Evolutionary conservation across 441 rosid genomes (phyloP).

Genomic region (Erodium chrysanthum): DNA sequence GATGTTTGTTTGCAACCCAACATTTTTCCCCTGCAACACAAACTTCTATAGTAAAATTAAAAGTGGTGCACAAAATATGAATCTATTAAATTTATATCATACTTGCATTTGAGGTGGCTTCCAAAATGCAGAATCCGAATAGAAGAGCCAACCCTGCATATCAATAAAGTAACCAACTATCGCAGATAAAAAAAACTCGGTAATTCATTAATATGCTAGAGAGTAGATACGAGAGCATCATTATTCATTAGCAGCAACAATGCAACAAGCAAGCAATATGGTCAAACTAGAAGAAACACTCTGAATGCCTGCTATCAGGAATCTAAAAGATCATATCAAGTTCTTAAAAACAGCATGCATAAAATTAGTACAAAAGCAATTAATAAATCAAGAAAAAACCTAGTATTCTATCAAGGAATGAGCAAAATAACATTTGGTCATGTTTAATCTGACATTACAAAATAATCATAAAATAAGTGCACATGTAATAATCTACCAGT

Average conservation of each 20-base stretch:
- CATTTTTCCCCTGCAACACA: background rate
- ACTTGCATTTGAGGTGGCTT: constrained; percentile 92
- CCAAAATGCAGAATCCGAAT: constrained; percentile 76
- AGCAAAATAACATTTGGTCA: background rate
- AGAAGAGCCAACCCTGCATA: constrained; percentile 95
- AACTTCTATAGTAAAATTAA: background rate
- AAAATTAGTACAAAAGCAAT: constrained; percentile 1
- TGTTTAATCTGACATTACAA: background rate
- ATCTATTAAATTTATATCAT: constrained; percentile 8
- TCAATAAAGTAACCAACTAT: constrained; percentile 12
- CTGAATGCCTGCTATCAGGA: background rate
- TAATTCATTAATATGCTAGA: constrained; percentile 4
- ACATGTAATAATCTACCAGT: background rate
- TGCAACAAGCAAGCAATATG: background rate
- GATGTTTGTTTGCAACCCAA: background rate
- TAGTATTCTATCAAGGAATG: background rate
- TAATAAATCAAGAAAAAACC: background rate
- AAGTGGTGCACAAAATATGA: background rate
- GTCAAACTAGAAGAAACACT: background rate
- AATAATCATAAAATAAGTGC: background rate
- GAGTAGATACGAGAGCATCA: background rate
- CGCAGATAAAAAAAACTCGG: background rate
- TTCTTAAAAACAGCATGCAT: background rate
- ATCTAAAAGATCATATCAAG: background rate
- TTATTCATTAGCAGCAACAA: background rate